Conservation (phyloP, 2,329 filamentous ascomycete species). For the Colletotrichum sp. region DNA sequence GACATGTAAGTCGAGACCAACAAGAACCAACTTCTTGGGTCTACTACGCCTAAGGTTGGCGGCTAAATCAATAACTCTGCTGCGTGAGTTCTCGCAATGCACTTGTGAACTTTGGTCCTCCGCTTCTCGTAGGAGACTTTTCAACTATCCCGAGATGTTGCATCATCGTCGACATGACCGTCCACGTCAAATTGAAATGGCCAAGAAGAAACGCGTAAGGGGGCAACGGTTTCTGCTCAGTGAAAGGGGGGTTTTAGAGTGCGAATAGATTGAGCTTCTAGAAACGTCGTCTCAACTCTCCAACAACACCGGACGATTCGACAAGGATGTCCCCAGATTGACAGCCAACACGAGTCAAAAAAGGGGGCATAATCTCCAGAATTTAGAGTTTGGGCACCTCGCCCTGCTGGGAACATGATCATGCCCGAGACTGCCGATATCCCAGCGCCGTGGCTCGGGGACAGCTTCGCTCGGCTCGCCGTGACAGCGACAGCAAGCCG, state of each 20-base stretch:
- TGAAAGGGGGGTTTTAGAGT: not conserved
- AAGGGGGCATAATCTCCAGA: not conserved
- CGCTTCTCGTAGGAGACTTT: not conserved
- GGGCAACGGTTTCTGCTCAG: not conserved
- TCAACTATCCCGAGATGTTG: not conserved
- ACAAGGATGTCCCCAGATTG: not conserved
- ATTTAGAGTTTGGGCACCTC: not conserved
- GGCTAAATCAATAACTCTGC: not conserved
- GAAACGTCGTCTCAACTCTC: not conserved
- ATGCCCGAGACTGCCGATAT: not conserved
- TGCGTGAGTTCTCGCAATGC: not conserved
- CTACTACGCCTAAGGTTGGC: not conserved
- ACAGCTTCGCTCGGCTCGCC: not conserved
- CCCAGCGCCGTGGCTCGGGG: not conserved
- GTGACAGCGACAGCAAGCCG: not conserved
- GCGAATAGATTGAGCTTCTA: not conserved
- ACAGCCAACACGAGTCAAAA: not conserved
- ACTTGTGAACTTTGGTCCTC: not conserved
- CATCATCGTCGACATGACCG: not conserved
- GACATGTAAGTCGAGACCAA: not conserved
- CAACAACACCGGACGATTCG: not conserved
- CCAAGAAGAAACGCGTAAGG: not conserved
- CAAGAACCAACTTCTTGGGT: not conserved
- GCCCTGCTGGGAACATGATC: not conserved
- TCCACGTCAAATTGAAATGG: not conserved